Conservation (phyloP, 169 alveolate species). For the Perkinsus marinus region DNA sequence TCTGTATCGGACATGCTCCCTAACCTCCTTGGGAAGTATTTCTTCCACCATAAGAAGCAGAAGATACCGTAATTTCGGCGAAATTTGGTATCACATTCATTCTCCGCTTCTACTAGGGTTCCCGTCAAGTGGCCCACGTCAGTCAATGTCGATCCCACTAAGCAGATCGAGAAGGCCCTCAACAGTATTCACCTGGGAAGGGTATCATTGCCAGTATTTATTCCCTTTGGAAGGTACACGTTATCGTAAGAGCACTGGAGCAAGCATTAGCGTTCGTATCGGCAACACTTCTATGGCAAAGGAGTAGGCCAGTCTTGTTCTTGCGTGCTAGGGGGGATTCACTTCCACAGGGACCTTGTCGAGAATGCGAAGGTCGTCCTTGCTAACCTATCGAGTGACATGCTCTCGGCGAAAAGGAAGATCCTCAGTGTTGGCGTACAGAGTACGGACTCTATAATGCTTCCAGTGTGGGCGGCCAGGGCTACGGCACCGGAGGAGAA, state of each 20-base stretch:
- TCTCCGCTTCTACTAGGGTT: not conserved
- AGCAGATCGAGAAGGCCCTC: not conserved
- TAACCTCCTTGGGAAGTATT: not conserved
- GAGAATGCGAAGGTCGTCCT: not conserved
- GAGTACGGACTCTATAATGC: not conserved
- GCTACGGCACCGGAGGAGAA: not conserved
- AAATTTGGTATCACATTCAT: too few species aligned
- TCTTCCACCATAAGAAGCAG: not conserved
- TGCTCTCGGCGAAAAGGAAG: not conserved
- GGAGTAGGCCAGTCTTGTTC: not conserved
- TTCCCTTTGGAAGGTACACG: not conserved
- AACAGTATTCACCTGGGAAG: not conserved
- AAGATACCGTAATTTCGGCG: not conserved
- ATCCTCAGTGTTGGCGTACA: not conserved
- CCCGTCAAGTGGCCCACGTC: not conserved
- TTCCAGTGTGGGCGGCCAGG: not conserved
- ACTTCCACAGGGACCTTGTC: not conserved
- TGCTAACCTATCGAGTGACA: not conserved
- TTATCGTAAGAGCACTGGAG: not conserved
- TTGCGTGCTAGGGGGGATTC: not conserved
- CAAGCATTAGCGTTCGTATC: not conserved
- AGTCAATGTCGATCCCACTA: not conserved
- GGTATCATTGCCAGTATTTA: not conserved
- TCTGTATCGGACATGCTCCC: not conserved
- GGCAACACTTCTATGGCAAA: not conserved